Base-by-base conservation (phyloP, 164 flowering plant species). In the Santalum album region DNA sequence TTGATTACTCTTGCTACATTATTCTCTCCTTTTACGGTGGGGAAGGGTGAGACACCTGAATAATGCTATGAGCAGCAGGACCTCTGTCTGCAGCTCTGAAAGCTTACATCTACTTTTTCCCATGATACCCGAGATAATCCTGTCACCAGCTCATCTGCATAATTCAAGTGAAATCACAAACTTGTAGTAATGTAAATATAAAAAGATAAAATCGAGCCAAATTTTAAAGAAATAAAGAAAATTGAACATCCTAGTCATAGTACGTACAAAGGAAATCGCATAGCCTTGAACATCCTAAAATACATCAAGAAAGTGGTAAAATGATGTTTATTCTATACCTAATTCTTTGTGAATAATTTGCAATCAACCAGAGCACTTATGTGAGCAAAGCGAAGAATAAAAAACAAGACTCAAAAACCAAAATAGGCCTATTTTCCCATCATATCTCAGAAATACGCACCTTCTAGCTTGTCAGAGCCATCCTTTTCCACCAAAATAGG, bases 71-170 rank as follows among this genome's bases (percentile, higher is more conserved):
- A 26, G 99, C 96, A 44, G 87, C 91, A 75, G n/a, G 78, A 80
- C 58, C 78, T 75, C 57, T 66, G 80, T 63, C 77, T 78, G 72
- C 89, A 63, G 47, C 64, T 66, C 65, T 85, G 97, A 57, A 92
- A 92, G 73, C 99, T 92, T 56, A 92, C 97, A 67, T 92, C 99
- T 49, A 92, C 80, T 67, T 87, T 89, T 65, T 85, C 97, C 99
- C 99, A 92, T 27, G 91, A 76, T 48, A 92, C 76, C 29, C 85
- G 73, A 55, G 96, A 83, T 15, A 92, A 76, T 11, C 91, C 87
- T 15, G 57, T 72, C 69, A 85, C 68, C 58, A 92, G 65, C 56
- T 79, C 82, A 69, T 82, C 99, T 92, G 80, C 65, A 61, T 58
- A 25, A 44, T 14, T 53, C 22, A 67, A n/a, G 46, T 17, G 47